phyloP scores from a whole-genome alignment of 2,329 filamentous ascomycete species.

The Didymella glomerata region DNA sequence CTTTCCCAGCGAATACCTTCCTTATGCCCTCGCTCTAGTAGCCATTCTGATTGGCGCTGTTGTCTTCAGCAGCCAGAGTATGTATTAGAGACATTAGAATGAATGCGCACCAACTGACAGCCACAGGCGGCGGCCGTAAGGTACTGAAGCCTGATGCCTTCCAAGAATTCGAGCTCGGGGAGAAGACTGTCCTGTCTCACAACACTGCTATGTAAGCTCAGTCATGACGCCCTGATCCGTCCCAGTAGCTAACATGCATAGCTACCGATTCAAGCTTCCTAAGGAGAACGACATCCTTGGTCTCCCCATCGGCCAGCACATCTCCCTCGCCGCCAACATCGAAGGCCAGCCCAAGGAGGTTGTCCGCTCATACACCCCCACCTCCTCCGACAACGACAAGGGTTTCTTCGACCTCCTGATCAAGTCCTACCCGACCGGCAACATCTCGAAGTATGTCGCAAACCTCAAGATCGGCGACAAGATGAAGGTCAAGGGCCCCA shows the following conservation, averaged over 20 bases:
- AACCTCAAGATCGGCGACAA: conserved; percentile 77
- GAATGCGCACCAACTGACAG: not conserved
- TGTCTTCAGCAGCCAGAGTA: conserved; percentile 18
- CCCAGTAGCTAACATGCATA: conserved; percentile 46
- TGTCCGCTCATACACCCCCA: conserved; percentile 54
- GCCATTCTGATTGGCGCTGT: conserved; percentile 61
- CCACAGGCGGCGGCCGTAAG: conserved; percentile 73
- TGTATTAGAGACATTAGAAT: not conserved
- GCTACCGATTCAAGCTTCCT: conserved; percentile 92
- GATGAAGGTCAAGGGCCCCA: conserved; percentile 91
- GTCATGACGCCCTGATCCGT: not conserved
- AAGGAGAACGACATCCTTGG: conserved; percentile 82
- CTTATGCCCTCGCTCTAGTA: conserved; percentile 73
- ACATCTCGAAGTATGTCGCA: conserved; percentile 94
- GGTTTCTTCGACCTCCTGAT: conserved; percentile 96
- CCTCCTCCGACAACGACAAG: conserved; percentile 59
- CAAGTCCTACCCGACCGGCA: conserved; percentile 97
- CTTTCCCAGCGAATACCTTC: conserved; percentile 64
- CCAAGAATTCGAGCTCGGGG: conserved; percentile 90
- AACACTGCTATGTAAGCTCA: conserved; percentile 88
- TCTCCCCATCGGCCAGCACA: conserved; percentile 98
- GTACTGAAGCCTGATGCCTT: conserved; percentile 87
- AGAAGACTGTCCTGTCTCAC: conserved; percentile 96
- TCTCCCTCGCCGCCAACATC: conserved; percentile 79
- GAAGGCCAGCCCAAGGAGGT: conserved; percentile 54